Evolutionary conservation across 2,329 filamentous ascomycete genomes (phyloP), one percentile per base, ranked within the genome.

Genomic region (Penicillium sp.): DNA sequence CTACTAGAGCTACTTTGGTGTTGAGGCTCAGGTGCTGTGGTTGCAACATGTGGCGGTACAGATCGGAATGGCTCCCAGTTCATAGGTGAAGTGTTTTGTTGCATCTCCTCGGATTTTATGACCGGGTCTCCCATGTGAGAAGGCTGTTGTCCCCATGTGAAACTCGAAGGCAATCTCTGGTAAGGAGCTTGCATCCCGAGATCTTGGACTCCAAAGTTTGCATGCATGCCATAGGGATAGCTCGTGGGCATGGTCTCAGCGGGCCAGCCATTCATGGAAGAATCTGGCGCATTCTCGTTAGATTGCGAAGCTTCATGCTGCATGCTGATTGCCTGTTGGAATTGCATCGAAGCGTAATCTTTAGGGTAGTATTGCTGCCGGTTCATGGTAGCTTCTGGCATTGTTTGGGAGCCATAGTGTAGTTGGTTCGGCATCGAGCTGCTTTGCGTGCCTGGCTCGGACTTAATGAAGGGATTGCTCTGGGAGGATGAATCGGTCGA

Each of bases 391-490:
- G 21, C 18, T 2, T 45, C 41, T 7, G 56, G 11, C 34, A 62
- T 53, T 16, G 53, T 34, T 11, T 48, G 51, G 4, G 54, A 39
- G 2, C 36, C 29, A 8, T 56, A 41, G 4, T 49, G 48, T 8
- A 40, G 11, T 8, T 41, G 10, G 9, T 32, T 51, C 10, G 54
- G 55, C 11, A 50, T 13, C 1, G 53, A 16, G 34, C 57, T 45
- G 1, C 24, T 43, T 18, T 58, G 60, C 3, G 7, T 39, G 24
- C 58, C 58, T 4, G 57, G 50, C 10, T 71, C 68, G 24, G 48
- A 13, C 43, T 69, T 71, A 24, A 68, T 52, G 16, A 63, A 65
- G 1, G 63, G 38, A n/a, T 48, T 57, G 10, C 43, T 18, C 9
- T 60, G 51, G 44, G 57, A 50, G 2, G 48, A 13, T 10, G 47